Conservation (phyloP, 805 yeast species). For the Brettanomyces naardenensis region DNA sequence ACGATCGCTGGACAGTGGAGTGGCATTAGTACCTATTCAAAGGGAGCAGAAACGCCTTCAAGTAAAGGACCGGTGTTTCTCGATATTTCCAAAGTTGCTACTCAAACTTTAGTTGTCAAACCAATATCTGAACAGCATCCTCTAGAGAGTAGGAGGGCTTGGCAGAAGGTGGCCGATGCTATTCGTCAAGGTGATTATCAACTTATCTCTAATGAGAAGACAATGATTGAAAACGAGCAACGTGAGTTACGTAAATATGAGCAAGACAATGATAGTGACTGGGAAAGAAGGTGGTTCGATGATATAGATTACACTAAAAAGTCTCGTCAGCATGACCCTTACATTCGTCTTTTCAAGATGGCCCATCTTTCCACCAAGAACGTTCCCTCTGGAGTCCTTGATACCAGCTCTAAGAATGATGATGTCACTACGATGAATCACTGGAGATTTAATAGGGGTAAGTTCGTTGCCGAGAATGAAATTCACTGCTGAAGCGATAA, state of each 20-base stretch:
- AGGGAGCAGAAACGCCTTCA: conserved; percentile 40
- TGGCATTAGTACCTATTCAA: conserved; percentile 55
- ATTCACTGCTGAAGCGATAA: conserved; percentile 31
- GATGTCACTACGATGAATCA: conserved; percentile 47
- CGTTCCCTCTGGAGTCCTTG: conserved; percentile 57
- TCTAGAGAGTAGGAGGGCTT: conserved; percentile 82
- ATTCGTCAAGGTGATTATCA: conserved; percentile 69
- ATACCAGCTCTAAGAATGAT: conserved; percentile 31
- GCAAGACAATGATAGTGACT: conserved; percentile 47
- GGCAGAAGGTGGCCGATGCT: conserved; percentile 87
- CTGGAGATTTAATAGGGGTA: conserved; percentile 59
- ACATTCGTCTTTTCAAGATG: conserved; percentile 32
- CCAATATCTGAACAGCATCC: conserved; percentile 75
- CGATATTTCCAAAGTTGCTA: conserved; percentile 44
- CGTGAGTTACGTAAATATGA: conserved; percentile 76
- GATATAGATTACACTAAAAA: conserved; percentile 31
- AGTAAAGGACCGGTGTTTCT: conserved; percentile 48
- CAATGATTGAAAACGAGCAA: conserved; percentile 75
- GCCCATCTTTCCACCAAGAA: conserved; percentile 54
- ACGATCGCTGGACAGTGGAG: conserved; percentile 94
- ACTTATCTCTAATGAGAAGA: conserved; percentile 65
- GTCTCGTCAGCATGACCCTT: conserved; percentile 19
- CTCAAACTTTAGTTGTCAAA: conserved; percentile 61
- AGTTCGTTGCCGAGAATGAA: conserved; percentile 55
- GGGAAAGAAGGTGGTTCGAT: conserved; percentile 84